Base-by-base conservation (phyloP, 306 rosid genomes). In the Vigna trinervia region DNA sequence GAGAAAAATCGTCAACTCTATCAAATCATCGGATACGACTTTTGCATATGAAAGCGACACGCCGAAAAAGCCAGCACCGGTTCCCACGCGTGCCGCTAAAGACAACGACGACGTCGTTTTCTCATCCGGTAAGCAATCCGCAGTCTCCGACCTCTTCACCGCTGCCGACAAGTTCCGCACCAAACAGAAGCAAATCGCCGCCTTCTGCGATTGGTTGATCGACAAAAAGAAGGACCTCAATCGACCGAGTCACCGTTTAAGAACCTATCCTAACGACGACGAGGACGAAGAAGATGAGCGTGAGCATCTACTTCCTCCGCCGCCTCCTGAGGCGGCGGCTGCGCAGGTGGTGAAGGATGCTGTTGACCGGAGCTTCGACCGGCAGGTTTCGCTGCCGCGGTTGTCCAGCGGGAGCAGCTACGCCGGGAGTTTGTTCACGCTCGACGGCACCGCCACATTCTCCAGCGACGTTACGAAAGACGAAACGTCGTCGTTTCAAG, bases 321-420 rank as follows among this genome's bases (percentile, higher is more conserved):
- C 80, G 30, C 12, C 9, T 39, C 39, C 62, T 1, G 3, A 12
- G 36, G 78, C 60, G 38, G 65, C n/a, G 52, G 52, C 81, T 36
- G 77, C 64, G 47, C 7, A 74, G 12, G 23, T 28, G 5, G 72
- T 57, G 12, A 87, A 89, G 69, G 90, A 90, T 71, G 41, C 81
- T 69, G 72, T 85, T 47, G 84, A 90, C 78, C 86, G 84, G 83
- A 84, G 47, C 70, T 89, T 90, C 61, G 98, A 94, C 63, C 84
- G 93, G 52, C 84, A 87, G 74, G 96, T 89, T 4, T 95, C 97
- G 17, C 78, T 91, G 73, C 93, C 90, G 72, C 73, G 97, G 83
- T 14, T 92, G 5, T 93, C 98, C 0, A 91, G 97, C 73, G 89
- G 84, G 64, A 96, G 96, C 60, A 96, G 98, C 87, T 95, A 85